phyloP scores from a whole-genome alignment of 1,284 basidiomycete genomes.

The Sporisorium iseilematis-ciliati region DNA sequence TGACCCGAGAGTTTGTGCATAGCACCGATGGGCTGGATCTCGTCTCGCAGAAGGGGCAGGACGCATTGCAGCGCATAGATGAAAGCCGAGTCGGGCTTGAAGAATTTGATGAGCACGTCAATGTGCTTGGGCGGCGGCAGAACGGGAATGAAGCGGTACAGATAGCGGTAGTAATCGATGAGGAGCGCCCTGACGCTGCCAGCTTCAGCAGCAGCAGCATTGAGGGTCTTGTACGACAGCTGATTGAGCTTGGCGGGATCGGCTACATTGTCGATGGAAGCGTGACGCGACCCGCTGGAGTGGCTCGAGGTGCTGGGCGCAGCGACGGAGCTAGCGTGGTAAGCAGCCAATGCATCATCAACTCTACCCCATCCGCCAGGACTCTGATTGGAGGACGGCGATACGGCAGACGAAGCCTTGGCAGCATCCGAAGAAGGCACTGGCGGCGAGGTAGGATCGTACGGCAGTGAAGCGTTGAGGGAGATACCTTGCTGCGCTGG shows the following conservation, averaged over 20 bases:
- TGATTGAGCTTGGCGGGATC: conserved; percentile 25
- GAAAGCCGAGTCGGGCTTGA: conserved; percentile 55
- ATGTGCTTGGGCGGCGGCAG: conserved; percentile 52
- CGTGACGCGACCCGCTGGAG: conserved; percentile 22
- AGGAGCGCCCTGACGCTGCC: conserved; percentile 44
- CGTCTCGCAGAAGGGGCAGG: conserved; percentile 55
- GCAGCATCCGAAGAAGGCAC: conserved; percentile 2
- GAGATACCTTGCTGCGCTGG: conserved; percentile 6
- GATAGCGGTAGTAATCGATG: conserved; percentile 60
- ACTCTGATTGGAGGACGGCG: conserved; percentile 22
- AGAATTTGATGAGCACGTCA: conserved; percentile 40
- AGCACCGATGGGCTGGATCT: conserved; percentile 51
- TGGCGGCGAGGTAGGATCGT: conserved; percentile 2
- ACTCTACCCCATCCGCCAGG: conserved; percentile 11
- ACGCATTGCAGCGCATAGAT: conserved; percentile 59
- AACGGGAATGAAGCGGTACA: conserved; percentile 64
- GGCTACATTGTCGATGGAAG: conserved; percentile 20
- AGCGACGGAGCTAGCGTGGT: conserved; percentile 41
- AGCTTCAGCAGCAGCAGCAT: conserved; percentile 34
- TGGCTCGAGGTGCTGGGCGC: conserved; percentile 19
- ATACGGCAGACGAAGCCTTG: conserved; percentile 10
- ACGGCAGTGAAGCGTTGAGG: neutral
- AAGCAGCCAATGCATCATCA: conserved; percentile 32
- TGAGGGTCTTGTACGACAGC: conserved; percentile 23
- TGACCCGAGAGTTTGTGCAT: conserved; percentile 44